phyloP scores from a whole-genome alignment of 2,329 filamentous ascomycete species.

The Hymenoscyphus infarciens region DNA sequence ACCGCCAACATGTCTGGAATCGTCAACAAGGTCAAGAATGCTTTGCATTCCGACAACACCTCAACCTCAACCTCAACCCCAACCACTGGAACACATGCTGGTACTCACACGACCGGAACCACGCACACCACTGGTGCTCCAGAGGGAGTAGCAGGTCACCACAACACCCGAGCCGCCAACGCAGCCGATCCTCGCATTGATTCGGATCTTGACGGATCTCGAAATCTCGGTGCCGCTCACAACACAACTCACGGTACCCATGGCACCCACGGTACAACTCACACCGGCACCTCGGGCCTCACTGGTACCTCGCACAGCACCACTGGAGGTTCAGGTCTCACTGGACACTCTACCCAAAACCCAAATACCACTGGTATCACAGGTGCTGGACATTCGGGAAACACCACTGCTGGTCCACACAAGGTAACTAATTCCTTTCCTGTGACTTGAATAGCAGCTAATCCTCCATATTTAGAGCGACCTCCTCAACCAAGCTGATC shows the following conservation, averaged over 20 bases:
- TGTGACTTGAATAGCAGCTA: too few relatives aligned
- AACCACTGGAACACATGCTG: constrained; percentile 16
- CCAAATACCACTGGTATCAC: constrained; percentile 43
- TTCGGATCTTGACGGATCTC: constrained; percentile 44
- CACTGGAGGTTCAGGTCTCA: constrained; percentile 3
- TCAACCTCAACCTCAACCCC: constrained; percentile 19
- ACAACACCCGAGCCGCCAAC: constrained; percentile 38
- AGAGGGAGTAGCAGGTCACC: constrained; percentile 25
- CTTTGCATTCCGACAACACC: constrained; percentile 34
- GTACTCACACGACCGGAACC: constrained; percentile 13
- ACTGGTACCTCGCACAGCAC: constrained; percentile 10
- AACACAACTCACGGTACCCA: constrained; percentile 9
- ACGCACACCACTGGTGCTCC: constrained; percentile 15
- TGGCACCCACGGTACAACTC: constrained; percentile 5
- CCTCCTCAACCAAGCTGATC: constrained; percentile 47
- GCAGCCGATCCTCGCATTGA: constrained; percentile 49
- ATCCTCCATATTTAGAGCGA: too few relatives aligned
- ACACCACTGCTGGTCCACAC: constrained; percentile 10
- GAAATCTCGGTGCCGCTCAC: constrained; percentile 11
- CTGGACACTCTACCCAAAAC: constrained; percentile 4
- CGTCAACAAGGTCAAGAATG: constrained; percentile 47
- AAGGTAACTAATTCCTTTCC: not conserved
- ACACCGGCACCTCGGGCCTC: not conserved
- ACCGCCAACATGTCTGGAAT: constrained; percentile 42
- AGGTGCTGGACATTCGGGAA: not conserved